A percentile compares a stretch with the other conserved stretches of the same genome.
phyloP scores from a whole-genome alignment of 257 asterid species.

The Cordia subcordata region DNA sequence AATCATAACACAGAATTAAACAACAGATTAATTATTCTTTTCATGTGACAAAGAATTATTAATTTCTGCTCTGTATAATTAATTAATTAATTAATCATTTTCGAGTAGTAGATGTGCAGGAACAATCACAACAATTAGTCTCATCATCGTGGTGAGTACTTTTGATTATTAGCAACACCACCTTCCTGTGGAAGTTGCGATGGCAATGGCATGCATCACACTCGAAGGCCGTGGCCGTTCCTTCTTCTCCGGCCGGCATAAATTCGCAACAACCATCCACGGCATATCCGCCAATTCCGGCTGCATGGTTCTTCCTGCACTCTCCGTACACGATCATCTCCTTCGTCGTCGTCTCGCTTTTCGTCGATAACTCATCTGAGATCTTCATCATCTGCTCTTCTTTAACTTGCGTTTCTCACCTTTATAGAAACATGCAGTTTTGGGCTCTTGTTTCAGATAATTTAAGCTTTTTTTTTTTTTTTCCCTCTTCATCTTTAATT shows the following conservation, averaged over 20 bases:
- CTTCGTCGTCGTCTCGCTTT: constrained; percentile 3
- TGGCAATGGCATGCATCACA: constrained; percentile 77
- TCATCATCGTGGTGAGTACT: constrained; percentile 11
- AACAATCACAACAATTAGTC: constrained; percentile 5
- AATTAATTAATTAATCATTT: too few species aligned
- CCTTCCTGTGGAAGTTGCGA: constrained; percentile 61
- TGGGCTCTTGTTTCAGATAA: too few species aligned
- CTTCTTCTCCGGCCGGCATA: constrained; percentile 65
- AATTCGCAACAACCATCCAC: constrained; percentile 74
- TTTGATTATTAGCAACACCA: constrained; percentile 22
- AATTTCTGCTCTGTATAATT: too few species aligned
- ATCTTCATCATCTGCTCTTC: constrained; percentile 2
- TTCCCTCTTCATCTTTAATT: too few species aligned
- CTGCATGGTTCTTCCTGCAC: constrained; percentile 76
- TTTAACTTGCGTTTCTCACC: too few species aligned
- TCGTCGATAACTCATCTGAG: constrained; percentile 3
- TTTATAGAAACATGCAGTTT: too few species aligned
- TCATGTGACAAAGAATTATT: too few species aligned
- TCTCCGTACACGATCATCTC: constrained; percentile 42
- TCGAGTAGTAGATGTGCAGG: constrained; percentile 6
- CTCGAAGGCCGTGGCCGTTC: constrained; percentile 37
- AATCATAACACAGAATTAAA: too few species aligned
- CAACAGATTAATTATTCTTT: too few species aligned
- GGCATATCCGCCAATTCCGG: constrained; percentile 57
- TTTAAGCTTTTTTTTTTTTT: too few species aligned